Base-by-base conservation (phyloP, 345 rosid genomes). In the Linum lewisii region DNA sequence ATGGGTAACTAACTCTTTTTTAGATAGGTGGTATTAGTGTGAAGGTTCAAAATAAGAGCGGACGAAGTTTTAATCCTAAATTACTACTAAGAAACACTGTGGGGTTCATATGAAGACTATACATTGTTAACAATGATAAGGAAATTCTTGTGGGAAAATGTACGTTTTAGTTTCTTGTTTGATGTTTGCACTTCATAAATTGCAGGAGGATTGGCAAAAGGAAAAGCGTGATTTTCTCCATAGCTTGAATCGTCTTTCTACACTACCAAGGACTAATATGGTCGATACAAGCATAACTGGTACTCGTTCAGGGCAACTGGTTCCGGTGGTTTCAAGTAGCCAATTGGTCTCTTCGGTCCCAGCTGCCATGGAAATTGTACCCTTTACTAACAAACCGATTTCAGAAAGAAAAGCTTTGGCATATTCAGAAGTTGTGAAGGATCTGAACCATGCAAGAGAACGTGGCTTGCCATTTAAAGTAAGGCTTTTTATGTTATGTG, bases 171-270 rank as follows among this genome's bases (percentile, higher is more conserved):
- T 42, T 42, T 42, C 51, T 36, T 54, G 53, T 54, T 65, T 60
- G 60, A 63, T 61, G 25, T 45, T 19, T 68, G 1, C 57, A 34
- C 38, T 44, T 64, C 16, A 51, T 57, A 25, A 69, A 50, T 59
- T 73, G 76, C 83, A 93, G 97, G 97, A 87, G 24, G 90, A 87
- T 70, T 89, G 99, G 97, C 81, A 85, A 71, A 93, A 87, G 69
- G 96, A 85, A 78, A 93, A 84, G 59, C 94, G 86, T 45, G 92
- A 87, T 72, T 93, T 93, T 75, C 90, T 89, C 65, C 97, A 82
- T 78, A 93, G 96, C 73, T 81, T 93, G 73, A 87, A 88, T 71
- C 84, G 86, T 58, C 85, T 93, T 77, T 83, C 99, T 67, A 73
- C 86, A 64, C 73, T 90, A 66, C 97, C 95, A 23, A 81, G 76